Conservation (phyloP, 257 asterid species). For the Solanum chiquidenum region DNA sequence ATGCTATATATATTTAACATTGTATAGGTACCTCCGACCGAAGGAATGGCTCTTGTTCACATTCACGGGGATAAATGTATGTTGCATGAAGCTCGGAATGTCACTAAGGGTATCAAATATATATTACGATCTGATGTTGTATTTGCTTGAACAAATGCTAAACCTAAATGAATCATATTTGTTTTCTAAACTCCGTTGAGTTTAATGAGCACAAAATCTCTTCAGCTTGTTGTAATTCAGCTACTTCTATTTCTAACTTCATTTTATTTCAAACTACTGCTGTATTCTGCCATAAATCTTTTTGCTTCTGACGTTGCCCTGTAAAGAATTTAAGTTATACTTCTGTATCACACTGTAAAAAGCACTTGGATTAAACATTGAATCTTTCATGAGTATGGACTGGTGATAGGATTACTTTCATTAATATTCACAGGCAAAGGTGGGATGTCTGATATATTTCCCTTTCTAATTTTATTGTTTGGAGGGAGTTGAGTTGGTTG, state of each 20-base stretch:
- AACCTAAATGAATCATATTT: background rate
- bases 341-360: background rate
- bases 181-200: background rate
- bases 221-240: background rate
- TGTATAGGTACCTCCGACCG: conserved; percentile 66
- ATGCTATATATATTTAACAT: background rate
- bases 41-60: conserved; percentile 91
- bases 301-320: background rate
- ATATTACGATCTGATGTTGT: conserved; percentile 75
- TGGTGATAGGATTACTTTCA: background rate
- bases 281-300: background rate
- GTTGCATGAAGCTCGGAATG: conserved; percentile 85
- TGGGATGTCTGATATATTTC: background rate
- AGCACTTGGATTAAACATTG: background rate
- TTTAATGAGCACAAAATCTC: background rate
- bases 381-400: background rate
- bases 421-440: background rate
- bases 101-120: conserved; percentile 74
- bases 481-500: background rate
- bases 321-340: background rate
- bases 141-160: conserved; percentile 31
- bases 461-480: background rate
- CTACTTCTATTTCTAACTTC: background rate
- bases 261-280: background rate
- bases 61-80: conserved; percentile 87